Percentiles rank a stretch among this genome's conserved stretches.
These are phyloP conservation scores for Xylaria nigripes DNA, from an alignment of 495 filamentous ascomycete species.

Conservation along the genomic window DNA sequence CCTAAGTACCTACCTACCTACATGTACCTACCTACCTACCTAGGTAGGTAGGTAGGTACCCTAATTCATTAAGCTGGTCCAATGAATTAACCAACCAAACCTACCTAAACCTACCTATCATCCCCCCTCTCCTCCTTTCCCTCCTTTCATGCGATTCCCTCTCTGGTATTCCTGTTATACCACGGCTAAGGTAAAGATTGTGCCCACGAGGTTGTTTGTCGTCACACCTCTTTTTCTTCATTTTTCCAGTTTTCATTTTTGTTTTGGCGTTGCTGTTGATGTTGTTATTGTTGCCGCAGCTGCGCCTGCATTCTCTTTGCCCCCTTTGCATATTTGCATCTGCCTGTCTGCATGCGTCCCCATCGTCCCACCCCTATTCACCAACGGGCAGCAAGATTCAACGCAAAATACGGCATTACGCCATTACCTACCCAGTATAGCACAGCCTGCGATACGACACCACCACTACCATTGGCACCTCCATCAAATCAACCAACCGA, in stretches of 20 bases:
- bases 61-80: background rate
- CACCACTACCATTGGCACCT: background rate
- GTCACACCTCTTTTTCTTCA: slow-evolving; percentile 2
- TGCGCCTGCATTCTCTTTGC: slow-evolving; percentile 3
- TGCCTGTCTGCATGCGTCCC: slow-evolving; percentile 5
- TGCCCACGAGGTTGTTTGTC: slow-evolving; percentile 2
- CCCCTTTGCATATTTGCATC: background rate
- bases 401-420: background rate
- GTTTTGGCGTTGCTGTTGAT: background rate
- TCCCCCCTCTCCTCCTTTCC: background rate
- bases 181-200: slow-evolving; percentile 7
- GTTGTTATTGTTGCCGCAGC: background rate
- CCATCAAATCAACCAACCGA: background rate
- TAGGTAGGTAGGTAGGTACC: too few relatives aligned
- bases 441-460: slow-evolving; percentile 1
- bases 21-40: too few relatives aligned
- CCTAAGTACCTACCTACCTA: too few relatives aligned
- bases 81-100: too few relatives aligned
- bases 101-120: too few relatives aligned
- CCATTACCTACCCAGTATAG: background rate
- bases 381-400: slow-evolving; percentile 7
- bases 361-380: slow-evolving; percentile 7
- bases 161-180: background rate
- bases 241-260: background rate
- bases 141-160: slow-evolving; percentile 6